Base-by-base conservation (phyloP, 352 stramenopile genomes). In the Phytophthora vignae region DNA sequence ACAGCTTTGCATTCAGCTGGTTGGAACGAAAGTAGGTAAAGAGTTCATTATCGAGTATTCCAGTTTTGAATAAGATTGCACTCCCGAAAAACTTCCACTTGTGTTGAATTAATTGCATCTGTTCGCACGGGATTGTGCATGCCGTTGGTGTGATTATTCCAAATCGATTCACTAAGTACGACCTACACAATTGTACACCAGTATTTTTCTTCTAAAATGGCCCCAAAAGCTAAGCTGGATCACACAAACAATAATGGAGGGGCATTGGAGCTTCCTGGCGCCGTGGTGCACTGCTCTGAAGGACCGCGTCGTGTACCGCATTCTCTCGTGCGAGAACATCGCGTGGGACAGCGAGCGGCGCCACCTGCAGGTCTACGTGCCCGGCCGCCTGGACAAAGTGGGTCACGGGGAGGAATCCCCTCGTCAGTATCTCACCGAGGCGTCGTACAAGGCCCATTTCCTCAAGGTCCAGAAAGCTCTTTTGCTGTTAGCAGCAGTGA, bases 341-440 rank as follows among this genome's bases (percentile, higher is more conserved):
- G 42, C 15, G 42, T 49, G 42, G 42, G 42, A 49, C 42, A 19
- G 22, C 42, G 15, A 49, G 15, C 42, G 42, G 15, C 42, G 42
- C 42, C 42, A 49, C 42, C 42, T 49, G 42, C 42, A 49, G 5
- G 17, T 49, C n/a, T 49, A 49, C 42, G 42, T 49, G 42, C 42
- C 42, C 42, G 42, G 42, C 2, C 42, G 42, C 0, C 3, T 11
- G 42, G 42, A 49, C 42, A 9, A 9, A 49, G 14, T 22, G 42
- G 42, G 21, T 15, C 1, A 19, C 14, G 42, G 42, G 0, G 42
- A 49, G 5, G 17, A 49, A 6, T 17, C 42, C 14, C 42, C 42
- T 6, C 42, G n/a, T 2, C 42, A 49, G 42, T 49, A 21, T 17
- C 8, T 21, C 17, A 21, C 42, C 0, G 42, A 49, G 17, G 17